Evolutionary conservation across 345 rosid species (phyloP), one percentile per base, ranked within the genome.

Genomic region (Pistacia integerrima): DNA sequence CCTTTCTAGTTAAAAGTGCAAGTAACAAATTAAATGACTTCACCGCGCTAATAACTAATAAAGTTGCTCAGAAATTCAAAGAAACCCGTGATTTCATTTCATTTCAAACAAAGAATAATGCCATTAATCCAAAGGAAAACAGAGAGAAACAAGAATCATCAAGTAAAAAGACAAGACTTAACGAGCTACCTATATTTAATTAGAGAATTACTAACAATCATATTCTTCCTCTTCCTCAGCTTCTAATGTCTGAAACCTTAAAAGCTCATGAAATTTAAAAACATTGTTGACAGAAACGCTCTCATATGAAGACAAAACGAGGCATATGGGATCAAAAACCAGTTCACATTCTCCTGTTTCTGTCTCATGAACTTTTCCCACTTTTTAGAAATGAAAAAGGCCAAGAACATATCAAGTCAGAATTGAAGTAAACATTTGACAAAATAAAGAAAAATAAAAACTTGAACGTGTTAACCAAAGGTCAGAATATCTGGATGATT

Each of bases 241-340:
- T 51, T 51, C 55, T 12, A 51, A 72, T 57, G 66, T 46, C 41
- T 25, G 67, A n/a, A 61, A 61, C 76, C 22, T 18, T 44, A 44
- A 8, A 41, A 46, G 17, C 55, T 44, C 58, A 28, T 28, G 67
- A 22, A 46, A 41, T 65, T 58, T 58, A 58, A 70, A 57, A 38
- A 25, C 59, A 1, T 2, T 17, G 30, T 73, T 12, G 3, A 61
- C 67, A 20, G 38, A 60, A 59, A 60, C 9, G 4, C 57, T 17
- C 52, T 8, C 14, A 60, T 13, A 73, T 49, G 36, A 60, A 69
- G 55, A 69, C 82, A 74, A 52, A 69, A 44, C 28, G 16, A 9
- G 70, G 82, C 52, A 74, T 74, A 63, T 17, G 30, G 65, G 13
- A 62, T 64, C 30, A 70, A 70, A 66, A 64, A 35, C 67, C 25